A percentile compares a stretch with the other conserved stretches of the same genome.
These are phyloP conservation scores for Colletotrichum salicis DNA, from an alignment of 2,329 filamentous ascomycete species.

Conservation along the genomic window DNA sequence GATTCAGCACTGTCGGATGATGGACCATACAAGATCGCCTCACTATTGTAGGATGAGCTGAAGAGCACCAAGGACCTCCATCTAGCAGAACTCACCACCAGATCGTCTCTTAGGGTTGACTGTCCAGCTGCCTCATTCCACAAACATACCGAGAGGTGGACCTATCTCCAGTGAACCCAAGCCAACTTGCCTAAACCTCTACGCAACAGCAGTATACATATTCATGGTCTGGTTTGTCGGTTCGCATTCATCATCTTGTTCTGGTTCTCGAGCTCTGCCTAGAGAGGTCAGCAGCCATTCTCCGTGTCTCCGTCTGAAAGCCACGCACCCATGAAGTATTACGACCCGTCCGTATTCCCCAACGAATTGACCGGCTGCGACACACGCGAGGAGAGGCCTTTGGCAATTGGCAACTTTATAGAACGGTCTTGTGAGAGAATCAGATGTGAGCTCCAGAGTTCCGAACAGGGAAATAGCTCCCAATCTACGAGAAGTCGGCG, in stretches of 20 bases:
- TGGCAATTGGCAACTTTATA: background rate
- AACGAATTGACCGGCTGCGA: background rate
- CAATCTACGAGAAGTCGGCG: background rate
- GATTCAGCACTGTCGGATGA: no score
- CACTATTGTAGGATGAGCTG: no score
- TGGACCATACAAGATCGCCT: no score
- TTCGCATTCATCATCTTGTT: background rate
- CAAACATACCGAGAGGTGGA: no score
- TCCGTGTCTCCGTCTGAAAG: background rate
- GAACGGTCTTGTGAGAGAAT: background rate
- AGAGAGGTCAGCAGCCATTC: background rate
- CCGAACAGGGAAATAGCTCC: background rate
- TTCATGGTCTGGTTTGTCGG: no score
- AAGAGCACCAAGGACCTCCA: no score
- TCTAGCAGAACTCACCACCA: no score
- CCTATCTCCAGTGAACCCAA: no score
- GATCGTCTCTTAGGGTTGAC: no score
- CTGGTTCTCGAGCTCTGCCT: background rate
- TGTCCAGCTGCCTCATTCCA: no score
- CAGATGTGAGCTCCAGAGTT: background rate
- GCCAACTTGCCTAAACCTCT: no score
- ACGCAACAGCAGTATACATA: no score
- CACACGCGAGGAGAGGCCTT: background rate
- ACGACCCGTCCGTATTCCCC: background rate
- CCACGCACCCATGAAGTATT: background rate